Evolutionary conservation across 768 basidiomycete genomes (phyloP), one percentile per base, ranked within the genome.

Genomic region (Pleurotus ostreatus): DNA sequence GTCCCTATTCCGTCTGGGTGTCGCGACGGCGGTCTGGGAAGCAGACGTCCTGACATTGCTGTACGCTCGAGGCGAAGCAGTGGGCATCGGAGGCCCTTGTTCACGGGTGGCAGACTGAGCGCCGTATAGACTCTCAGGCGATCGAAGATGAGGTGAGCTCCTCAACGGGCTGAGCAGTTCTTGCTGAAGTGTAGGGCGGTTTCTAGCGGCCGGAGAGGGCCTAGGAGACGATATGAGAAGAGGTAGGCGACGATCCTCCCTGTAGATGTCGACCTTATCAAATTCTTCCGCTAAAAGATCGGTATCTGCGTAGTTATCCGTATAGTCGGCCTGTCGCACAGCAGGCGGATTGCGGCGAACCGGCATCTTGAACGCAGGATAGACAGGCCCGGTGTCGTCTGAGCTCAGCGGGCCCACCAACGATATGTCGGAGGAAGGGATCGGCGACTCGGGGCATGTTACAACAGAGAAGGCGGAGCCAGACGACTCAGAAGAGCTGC

Each of bases 381-480:
- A 53, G 9, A 20, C 15, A 15, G 51, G 51, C 15, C 9, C 51
- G 41, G 51, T 12, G 22, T 53, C 51, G 9, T 53, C 51, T 20
- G 26, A 41, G 4, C 26, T 39, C 20, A 53, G 39, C 16, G 51
- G 39, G 12, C 41, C 51, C 39, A 40, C 51, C 11, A 53, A n/a
- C 15, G 51, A 53, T 15, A 38, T 37, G 13, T 5, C 16, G 39
- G 51, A 40, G 39, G 51, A 40, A 11, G 39, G 30, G 15, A 37
- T 8, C 26, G 26, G 48, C n/a, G 48, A 49, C 48, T 49, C 48
- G 13, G 48, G 48, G 26, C 48, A 49, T 49, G 48, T 53, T 6
- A 53, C 39, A n/a, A 26, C 48, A 5, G 48, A 26, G 15, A 23
- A 15, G 22, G 51, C 25, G n/a, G 51, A 53, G 7, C 15, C 16